phyloP scores from a whole-genome alignment of 2,329 filamentous ascomycete genomes.

The Sporothrix pseudoabietina region DNA sequence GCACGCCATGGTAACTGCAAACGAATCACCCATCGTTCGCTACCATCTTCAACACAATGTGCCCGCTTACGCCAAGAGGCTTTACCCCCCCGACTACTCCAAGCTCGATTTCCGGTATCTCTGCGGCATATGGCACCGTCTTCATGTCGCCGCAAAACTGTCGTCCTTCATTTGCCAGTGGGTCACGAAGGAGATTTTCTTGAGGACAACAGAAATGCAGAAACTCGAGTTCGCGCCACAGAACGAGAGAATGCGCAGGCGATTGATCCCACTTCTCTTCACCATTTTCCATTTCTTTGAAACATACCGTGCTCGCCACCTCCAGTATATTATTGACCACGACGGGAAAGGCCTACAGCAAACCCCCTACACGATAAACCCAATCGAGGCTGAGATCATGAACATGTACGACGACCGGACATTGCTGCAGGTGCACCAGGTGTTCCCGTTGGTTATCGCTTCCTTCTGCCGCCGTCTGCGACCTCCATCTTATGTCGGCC shows the following conservation, averaged over 20 bases:
- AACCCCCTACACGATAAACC: constrained; percentile 62
- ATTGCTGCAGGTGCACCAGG: constrained; percentile 63
- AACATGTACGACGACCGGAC: constrained; percentile 66
- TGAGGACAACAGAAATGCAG: constrained; percentile 59
- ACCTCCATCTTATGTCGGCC: constrained; percentile 65
- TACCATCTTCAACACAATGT: constrained; percentile 63
- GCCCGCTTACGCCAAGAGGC: constrained; percentile 60
- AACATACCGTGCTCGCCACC: constrained; percentile 61
- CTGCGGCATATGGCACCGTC: constrained; percentile 65
- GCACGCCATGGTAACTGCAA: constrained; percentile 61
- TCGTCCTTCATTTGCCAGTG: constrained; percentile 64
- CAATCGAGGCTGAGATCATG: constrained; percentile 64
- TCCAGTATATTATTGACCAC: constrained; percentile 58
- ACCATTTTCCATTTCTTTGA: constrained; percentile 70
- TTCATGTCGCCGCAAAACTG: constrained; percentile 66
- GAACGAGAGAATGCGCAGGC: constrained; percentile 64
- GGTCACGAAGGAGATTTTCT: constrained; percentile 66
- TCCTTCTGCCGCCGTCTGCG: constrained; percentile 65
- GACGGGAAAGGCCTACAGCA: constrained; percentile 54
- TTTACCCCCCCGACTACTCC: constrained; percentile 58
- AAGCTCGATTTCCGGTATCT: constrained; percentile 61
- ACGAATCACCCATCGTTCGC: constrained; percentile 63
- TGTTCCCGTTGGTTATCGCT: constrained; percentile 65
- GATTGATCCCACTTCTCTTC: constrained; percentile 64
- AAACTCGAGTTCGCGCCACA: constrained; percentile 61